A percentile compares a stretch with the other conserved stretches of the same genome.
Conservation (phyloP, 2,329 filamentous ascomycete genomes). For the Penicillium sp. region DNA sequence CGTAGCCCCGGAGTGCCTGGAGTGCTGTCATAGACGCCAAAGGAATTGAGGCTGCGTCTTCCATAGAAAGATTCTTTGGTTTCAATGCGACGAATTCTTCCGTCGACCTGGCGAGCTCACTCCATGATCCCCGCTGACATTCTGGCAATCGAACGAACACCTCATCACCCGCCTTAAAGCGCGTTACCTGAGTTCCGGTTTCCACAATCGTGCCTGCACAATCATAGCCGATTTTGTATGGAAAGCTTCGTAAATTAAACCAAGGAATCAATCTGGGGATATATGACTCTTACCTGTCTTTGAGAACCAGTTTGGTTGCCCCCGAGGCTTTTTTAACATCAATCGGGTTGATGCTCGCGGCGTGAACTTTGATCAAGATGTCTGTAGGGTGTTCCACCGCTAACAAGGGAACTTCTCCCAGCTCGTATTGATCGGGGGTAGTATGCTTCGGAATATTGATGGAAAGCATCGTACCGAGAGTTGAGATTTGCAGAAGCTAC, state of each 20-base stretch:
- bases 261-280: conserved; percentile 2
- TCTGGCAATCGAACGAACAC: conserved; percentile 31
- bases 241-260: not conserved
- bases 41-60: conserved; percentile 41
- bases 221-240: too few relatives aligned
- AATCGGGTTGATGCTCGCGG: conserved; percentile 44
- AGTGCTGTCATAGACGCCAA: conserved; percentile 39
- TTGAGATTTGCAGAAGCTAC: too few relatives aligned
- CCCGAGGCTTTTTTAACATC: conserved; percentile 42
- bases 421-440: conserved; percentile 18
- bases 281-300: conserved; percentile 15
- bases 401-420: conserved; percentile 13
- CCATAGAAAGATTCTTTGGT: conserved; percentile 38
- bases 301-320: conserved; percentile 6
- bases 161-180: too few relatives aligned
- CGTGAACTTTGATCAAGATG: conserved; percentile 33
- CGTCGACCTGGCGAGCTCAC: conserved; percentile 34
- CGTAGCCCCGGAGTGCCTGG: conserved; percentile 39
- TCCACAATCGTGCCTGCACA: too few relatives aligned
- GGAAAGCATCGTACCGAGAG: too few relatives aligned
- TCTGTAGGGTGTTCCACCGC: conserved; percentile 15
- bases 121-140: conserved; percentile 29
- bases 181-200: too few relatives aligned
- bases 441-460: conserved; percentile 14
- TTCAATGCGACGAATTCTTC: conserved; percentile 36